phyloP scores from a whole-genome alignment of 139 green algal genomes.

The Yamagishiella unicocca region DNA sequence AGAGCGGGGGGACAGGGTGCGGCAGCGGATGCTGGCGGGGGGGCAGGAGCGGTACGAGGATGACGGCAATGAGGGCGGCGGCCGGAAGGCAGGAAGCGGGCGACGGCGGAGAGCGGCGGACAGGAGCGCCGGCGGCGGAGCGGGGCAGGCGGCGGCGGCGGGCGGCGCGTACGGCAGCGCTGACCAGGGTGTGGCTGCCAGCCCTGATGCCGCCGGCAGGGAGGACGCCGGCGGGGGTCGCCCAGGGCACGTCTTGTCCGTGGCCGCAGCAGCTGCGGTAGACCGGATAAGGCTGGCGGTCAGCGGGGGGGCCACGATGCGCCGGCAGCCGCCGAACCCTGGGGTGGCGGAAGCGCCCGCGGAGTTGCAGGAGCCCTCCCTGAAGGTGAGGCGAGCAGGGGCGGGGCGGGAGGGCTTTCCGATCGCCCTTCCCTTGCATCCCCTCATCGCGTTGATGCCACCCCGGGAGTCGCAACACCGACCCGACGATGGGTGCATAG shows the following conservation, averaged over 20 bases:
- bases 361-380: background rate
- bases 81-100: background rate
- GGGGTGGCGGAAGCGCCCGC: background rate
- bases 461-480: too few relatives aligned
- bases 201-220: background rate
- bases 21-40: background rate
- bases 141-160: background rate
- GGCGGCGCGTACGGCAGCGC: background rate
- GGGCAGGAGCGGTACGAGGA: background rate
- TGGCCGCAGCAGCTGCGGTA: background rate
- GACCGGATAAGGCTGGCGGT: conserved; percentile 13
- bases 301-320: background rate
- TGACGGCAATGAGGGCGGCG: background rate
- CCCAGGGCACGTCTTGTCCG: background rate
- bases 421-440: too few relatives aligned
- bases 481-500: too few relatives aligned
- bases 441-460: too few relatives aligned
- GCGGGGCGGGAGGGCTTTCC: too few relatives aligned
- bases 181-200: background rate
- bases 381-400: background rate
- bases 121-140: background rate
- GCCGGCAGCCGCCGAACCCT: background rate
- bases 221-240: background rate
- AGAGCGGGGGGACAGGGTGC: background rate
- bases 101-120: background rate